These are phyloP conservation scores for Cajanus cajan DNA, from an alignment of 306 rosid species.

Conservation along the genomic window DNA sequence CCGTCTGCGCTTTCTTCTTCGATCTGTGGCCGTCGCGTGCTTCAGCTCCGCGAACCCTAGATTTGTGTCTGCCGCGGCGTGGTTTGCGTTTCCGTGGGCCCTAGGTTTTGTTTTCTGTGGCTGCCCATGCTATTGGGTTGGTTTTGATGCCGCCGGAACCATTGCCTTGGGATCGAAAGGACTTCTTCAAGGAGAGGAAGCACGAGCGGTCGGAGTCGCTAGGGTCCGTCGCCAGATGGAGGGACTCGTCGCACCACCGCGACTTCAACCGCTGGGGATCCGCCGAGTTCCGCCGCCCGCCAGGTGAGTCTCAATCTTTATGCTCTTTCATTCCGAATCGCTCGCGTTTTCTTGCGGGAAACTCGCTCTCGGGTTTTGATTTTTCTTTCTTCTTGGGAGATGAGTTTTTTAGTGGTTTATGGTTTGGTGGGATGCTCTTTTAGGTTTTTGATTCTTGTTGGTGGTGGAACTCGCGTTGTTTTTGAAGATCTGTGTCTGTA, in stretches of 20 bases:
- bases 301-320: constrained; percentile 47
- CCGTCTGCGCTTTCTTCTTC: constrained; percentile 34
- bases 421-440: neutral
- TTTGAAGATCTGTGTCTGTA: constrained; percentile 42
- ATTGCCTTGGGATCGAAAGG: constrained; percentile 97
- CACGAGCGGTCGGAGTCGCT: constrained; percentile 86
- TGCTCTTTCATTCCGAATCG: neutral
- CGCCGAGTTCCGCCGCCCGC: constrained; percentile 74
- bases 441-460: neutral
- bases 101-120: constrained; percentile 37
- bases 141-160: constrained; percentile 99
- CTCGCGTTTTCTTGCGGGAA: too few species aligned
- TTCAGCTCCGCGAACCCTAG: constrained; percentile 39
- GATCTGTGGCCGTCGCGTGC: constrained; percentile 33
- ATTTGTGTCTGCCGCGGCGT: neutral
- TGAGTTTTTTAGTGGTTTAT: neutral
- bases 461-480: constrained; percentile 6
- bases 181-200: constrained; percentile 97
- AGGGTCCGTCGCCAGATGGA: constrained; percentile 84
- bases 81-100: constrained; percentile 9
- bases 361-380: neutral
- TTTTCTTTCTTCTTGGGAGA: neutral
- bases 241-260: constrained; percentile 82
- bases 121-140: constrained; percentile 81
- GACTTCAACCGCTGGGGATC: constrained; percentile 85